These are phyloP conservation scores for Rhizodiscina lignyota DNA, from an alignment of 495 filamentous ascomycete species.

Conservation along the genomic window DNA sequence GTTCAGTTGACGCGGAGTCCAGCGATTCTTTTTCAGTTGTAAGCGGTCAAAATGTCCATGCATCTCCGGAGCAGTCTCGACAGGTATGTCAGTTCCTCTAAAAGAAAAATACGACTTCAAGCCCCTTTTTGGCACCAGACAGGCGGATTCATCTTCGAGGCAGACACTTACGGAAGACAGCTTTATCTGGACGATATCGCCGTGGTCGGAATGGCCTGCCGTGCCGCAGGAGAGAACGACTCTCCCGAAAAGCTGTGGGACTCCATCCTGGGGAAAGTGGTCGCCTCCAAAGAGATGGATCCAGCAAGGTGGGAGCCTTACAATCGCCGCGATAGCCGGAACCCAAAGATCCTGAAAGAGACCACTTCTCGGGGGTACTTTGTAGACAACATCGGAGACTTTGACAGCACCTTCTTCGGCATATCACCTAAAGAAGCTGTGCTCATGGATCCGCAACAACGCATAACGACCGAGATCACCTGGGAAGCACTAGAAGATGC, in stretches of 20 bases:
- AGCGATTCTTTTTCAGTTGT: too few relatives aligned
- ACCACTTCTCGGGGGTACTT: conserved; percentile 19
- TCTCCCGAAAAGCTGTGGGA: conserved; percentile 21
- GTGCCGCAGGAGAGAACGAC: conserved; percentile 17
- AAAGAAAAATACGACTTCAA: too few relatives aligned
- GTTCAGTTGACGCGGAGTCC: too few relatives aligned
- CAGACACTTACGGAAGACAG: too few relatives aligned
- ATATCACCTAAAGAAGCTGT: conserved; percentile 27
- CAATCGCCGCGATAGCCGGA: conserved; percentile 13
- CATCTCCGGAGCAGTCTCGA: too few relatives aligned
- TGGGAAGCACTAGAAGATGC: conserved; percentile 32
- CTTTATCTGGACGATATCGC: conserved; percentile 15
- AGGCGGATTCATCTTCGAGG: too few relatives aligned
- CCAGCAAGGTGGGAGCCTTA: conserved; percentile 22
- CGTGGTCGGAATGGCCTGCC: conserved; percentile 23
- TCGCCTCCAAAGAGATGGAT: conserved; percentile 19
- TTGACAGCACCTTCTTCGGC: conserved; percentile 25
- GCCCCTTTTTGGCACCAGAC: too few relatives aligned
- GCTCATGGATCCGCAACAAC: conserved; percentile 32
- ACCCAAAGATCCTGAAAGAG: conserved; percentile 13
- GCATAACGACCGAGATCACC: conserved; percentile 25
- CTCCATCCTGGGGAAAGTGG: conserved; percentile 17
- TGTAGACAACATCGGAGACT: conserved; percentile 17
- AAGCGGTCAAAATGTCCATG: too few relatives aligned
- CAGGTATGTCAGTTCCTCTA: too few relatives aligned